A percentile compares a stretch with the other conserved stretches of the same genome.
phyloP scores from a whole-genome alignment of 768 basidiomycete species.

The Strobilomyces dryophilus region DNA sequence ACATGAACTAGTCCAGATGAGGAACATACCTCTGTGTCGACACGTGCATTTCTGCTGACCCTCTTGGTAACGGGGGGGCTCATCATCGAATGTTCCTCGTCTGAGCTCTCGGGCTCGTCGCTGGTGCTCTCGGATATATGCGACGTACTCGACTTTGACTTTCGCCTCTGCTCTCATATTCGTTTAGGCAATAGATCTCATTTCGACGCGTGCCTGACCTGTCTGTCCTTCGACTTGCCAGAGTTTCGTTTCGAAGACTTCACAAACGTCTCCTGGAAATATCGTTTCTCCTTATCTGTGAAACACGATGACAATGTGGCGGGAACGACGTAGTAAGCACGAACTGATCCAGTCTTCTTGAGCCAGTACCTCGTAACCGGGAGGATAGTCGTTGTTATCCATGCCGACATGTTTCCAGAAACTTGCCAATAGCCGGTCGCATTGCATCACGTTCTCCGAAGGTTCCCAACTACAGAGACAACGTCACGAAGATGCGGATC shows the following conservation, averaged over 20 bases:
- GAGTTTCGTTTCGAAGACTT: slow-evolving; percentile 16
- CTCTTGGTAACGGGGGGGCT: not conserved
- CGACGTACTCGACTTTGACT: slow-evolving; percentile 8
- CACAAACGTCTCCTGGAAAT: slow-evolving; percentile 29
- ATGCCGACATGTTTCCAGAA: slow-evolving; percentile 62
- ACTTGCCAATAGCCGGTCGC: slow-evolving; percentile 53
- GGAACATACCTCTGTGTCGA: slow-evolving; percentile 10
- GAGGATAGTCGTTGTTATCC: slow-evolving; percentile 51
- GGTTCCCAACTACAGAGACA: slow-evolving; percentile 62
- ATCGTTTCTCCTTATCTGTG: slow-evolving; percentile 38
- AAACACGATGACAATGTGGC: not conserved
- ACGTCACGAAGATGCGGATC: not conserved
- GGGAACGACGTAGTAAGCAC: not conserved
- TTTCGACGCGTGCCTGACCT: slow-evolving; percentile 9
- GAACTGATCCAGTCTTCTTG: slow-evolving; percentile 56
- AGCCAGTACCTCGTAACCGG: slow-evolving; percentile 45
- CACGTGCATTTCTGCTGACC: slow-evolving; percentile 1
- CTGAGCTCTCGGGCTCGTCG: slow-evolving; percentile 10
- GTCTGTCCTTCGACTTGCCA: slow-evolving; percentile 15
- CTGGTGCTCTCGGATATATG: slow-evolving; percentile 5
- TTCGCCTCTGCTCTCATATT: slow-evolving; percentile 14
- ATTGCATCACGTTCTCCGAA: slow-evolving; percentile 50
- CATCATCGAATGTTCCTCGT: not conserved
- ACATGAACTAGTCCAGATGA: not conserved
- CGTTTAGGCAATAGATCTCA: not conserved